Base-by-base conservation (phyloP, 179 eudicot genomes). In the Drosera spatulata region DNA sequence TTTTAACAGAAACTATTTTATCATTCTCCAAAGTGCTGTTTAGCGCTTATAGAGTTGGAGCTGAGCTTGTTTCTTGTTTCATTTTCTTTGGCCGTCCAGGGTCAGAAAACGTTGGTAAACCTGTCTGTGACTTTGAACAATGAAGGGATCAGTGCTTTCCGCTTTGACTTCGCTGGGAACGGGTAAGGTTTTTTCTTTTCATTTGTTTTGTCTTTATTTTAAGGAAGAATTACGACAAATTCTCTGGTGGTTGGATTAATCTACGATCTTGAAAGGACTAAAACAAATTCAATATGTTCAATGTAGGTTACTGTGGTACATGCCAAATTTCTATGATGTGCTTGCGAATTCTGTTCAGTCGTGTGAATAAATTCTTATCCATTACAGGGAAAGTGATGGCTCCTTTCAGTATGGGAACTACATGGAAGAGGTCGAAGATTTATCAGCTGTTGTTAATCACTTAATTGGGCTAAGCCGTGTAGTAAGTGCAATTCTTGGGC, bases 101-200 rank as follows among this genome's bases (percentile, higher is more conserved):
- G 81, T 54, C 39, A 74, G 9, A 52, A 41, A 6, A 67, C 62
- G 37, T 72, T 82, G 79, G 79, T 76, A 53, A 85, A 73, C 75
- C 63, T 79, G 53, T 77, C 87, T 59, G 49, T 54, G 70, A 85
- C 90, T 59, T 69, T 93, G 68, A 88, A 70, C 65, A 78, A 74
- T 9, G 89, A 86, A 79, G 90, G 95, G 62, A 86, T 89, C 62
- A 77, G 84, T 71, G 87, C 83, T 48, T 93, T 79, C 65, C 90
- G 96, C 46, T 93, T 89, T 69, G 99, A 93, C 61, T 93, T 93
- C 63, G 63, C 95, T 66, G 99, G 99, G 69, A 93, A 89, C 64
- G 99, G 99, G 95, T 89, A 67, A 71, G 76, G 12, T 41, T 7
- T 56, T 37, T 6, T 11, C 6, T 56, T 49, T 49, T 49, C 3